Conservation (phyloP, 306 rosid species). For the Lotus japonicus region DNA sequence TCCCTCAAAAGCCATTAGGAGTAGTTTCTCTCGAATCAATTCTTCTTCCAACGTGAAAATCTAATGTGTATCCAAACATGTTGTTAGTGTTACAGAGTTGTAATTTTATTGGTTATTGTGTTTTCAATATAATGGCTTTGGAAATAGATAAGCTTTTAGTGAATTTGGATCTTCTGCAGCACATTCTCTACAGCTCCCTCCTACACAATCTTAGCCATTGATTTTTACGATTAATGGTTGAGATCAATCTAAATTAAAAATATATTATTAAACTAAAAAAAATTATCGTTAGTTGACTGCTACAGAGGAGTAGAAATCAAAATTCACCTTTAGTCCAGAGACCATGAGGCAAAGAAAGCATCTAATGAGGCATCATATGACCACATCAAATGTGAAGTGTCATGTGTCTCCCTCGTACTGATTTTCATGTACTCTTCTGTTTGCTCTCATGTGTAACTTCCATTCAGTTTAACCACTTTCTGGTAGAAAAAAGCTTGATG, state of each 20-base stretch:
- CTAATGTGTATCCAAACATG: too few relatives aligned
- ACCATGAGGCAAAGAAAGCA: background rate
- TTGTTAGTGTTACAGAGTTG: background rate
- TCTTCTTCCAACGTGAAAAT: too few relatives aligned
- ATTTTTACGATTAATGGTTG: too few relatives aligned
- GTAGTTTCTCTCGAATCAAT: too few relatives aligned
- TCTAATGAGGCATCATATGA: background rate
- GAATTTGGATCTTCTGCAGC: too few relatives aligned
- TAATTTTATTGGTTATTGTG: background rate
- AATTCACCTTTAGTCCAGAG: background rate
- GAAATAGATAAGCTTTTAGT: too few relatives aligned
- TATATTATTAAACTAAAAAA: too few relatives aligned
- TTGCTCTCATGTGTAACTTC: conserved; percentile 10
- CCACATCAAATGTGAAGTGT: conserved; percentile 4
- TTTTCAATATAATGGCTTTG: background rate
- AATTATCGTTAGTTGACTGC: too few relatives aligned
- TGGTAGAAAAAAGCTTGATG: conserved; percentile 3
- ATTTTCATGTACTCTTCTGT: conserved; percentile 12
- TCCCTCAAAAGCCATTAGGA: too few relatives aligned
- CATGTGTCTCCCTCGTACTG: conserved; percentile 19
- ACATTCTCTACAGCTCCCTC: too few relatives aligned
- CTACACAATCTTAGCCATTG: too few relatives aligned
- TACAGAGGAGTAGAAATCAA: background rate
- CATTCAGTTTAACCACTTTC: conserved; percentile 3
- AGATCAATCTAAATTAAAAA: too few relatives aligned